Evolutionary conservation across 805 yeast species (phyloP).

Genomic region (Helenozyma baotianmanensis): DNA sequence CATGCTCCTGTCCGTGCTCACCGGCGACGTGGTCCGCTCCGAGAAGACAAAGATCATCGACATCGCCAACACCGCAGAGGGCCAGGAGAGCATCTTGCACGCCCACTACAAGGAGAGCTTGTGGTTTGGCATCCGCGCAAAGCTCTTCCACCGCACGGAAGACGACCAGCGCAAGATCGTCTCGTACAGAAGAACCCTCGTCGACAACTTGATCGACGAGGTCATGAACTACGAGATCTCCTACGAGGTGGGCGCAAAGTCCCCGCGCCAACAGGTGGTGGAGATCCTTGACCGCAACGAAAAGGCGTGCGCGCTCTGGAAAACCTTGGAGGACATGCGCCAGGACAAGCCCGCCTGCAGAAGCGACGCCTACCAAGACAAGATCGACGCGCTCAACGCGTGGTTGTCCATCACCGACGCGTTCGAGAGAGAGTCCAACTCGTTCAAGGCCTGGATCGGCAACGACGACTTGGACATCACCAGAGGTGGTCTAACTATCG

Average conservation of each 20-base stretch:
- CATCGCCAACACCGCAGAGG: constrained; percentile 34
- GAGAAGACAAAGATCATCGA: constrained; percentile 77
- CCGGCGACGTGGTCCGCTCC: constrained; percentile 90
- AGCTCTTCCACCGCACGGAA: constrained; percentile 71
- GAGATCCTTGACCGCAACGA: constrained; percentile 57
- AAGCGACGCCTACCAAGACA: constrained; percentile 55
- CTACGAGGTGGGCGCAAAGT: constrained; percentile 28
- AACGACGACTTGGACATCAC: constrained; percentile 70
- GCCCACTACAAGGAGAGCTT: constrained; percentile 62
- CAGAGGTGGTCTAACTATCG: constrained; percentile 21
- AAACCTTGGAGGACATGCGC: constrained; percentile 71
- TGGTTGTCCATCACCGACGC: constrained; percentile 78
- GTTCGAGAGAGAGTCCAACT: constrained; percentile 54
- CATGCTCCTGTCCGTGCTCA: constrained; percentile 82
- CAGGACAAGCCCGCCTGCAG: constrained; percentile 71
- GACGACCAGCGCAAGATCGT: constrained; percentile 73
- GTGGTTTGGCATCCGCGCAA: constrained; percentile 87
- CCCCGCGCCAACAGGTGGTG: constrained; percentile 46
- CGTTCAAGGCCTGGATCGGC: constrained; percentile 77
- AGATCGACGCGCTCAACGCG: constrained; percentile 73
- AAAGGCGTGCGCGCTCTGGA: constrained; percentile 72
- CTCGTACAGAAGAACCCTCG: constrained; percentile 63
- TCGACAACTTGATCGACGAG: constrained; percentile 68
- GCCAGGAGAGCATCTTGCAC: constrained; percentile 46
- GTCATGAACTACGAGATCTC: constrained; percentile 59